Conservation (phyloP, 345 rosid genomes). For the Syzygium oleosum region DNA sequence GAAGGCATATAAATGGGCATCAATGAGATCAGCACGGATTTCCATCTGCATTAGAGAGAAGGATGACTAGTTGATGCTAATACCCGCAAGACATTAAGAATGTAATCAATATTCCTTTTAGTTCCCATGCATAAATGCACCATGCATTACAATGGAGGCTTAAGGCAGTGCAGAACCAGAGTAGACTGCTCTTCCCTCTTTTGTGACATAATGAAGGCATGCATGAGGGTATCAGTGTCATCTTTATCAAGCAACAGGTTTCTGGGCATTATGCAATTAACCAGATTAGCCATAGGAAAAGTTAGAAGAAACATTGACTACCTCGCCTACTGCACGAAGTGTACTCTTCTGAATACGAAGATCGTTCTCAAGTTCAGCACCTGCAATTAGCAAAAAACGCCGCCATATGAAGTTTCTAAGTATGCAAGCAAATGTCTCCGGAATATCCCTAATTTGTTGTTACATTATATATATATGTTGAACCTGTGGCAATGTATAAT, state of each 20-base stretch:
- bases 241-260: background rate
- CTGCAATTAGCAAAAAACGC: conserved; percentile 24
- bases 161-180: background rate
- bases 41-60: conserved; percentile 58
- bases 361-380: conserved; percentile 79
- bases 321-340: conserved; percentile 87
- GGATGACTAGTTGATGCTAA: background rate
- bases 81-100: background rate
- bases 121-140: background rate
- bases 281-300: background rate
- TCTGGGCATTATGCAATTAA: background rate
- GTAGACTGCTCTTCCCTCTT: background rate
- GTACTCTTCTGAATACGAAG: conserved; percentile 58
- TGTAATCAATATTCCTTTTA: background rate
- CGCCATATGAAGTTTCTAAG: background rate
- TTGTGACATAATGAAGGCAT: background rate
- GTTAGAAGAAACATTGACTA: conserved; percentile 12
- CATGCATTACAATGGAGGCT: background rate
- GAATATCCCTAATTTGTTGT: background rate
- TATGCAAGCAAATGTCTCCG: background rate
- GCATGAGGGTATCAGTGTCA: background rate
- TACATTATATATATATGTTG: background rate
- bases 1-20: conserved; percentile 95
- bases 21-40: conserved; percentile 88
- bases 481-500: conserved; percentile 80